Evolutionary conservation across 2,329 filamentous ascomycete species (phyloP).

Genomic region (Epichloe sylvatica): DNA sequence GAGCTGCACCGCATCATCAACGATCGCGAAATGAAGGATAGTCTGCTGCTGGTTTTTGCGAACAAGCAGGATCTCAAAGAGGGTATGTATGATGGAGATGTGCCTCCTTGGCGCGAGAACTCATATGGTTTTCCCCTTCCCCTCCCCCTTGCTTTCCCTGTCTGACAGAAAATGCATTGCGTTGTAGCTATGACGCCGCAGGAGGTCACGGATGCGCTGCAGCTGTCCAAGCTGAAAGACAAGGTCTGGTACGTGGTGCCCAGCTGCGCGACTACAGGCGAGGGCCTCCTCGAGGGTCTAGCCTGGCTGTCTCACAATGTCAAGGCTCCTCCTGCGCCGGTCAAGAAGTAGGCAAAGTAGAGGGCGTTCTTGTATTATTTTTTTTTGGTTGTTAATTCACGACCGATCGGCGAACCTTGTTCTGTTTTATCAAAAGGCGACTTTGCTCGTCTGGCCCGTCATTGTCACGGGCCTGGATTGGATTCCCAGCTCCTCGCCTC

Average conservation of each 20-base stretch:
- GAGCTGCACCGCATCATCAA: constrained; percentile 96
- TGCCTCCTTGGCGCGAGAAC: no score
- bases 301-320: constrained; percentile 77
- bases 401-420: no score
- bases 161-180: no score
- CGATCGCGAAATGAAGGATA: constrained; percentile 95
- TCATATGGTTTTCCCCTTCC: no score
- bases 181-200: constrained; percentile 58
- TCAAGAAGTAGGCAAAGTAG: constrained; percentile 32
- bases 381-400: no score
- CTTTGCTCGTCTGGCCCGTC: no score
- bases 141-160: no score
- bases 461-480: no score
- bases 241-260: constrained; percentile 78
- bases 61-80: constrained; percentile 96
- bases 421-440: no score
- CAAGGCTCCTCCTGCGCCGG: constrained; percentile 46
- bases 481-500: no score
- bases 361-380: neutral
- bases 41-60: constrained; percentile 84
- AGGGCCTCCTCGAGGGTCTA: constrained; percentile 68
- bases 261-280: constrained; percentile 68
- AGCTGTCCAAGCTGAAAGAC: constrained; percentile 65
- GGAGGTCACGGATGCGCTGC: constrained; percentile 64
- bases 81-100: constrained; percentile 36